Evolutionary conservation across 495 filamentous ascomycete species (phyloP), one percentile per base, ranked within the genome.

Genomic region (Penicillium macrosclerotiorum): DNA sequence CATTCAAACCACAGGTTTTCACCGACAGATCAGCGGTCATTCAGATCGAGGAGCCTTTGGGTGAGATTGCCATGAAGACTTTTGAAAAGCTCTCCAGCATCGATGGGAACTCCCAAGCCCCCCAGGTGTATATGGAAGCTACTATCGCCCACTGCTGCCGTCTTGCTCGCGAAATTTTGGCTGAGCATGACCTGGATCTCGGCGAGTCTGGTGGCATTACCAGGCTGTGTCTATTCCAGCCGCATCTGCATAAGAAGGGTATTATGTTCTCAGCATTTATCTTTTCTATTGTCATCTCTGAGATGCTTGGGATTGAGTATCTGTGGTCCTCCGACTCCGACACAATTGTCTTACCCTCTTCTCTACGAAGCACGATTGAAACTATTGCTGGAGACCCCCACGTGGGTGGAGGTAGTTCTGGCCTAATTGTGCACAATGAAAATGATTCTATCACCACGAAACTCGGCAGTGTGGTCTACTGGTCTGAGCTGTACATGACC

Each of bases 201-300:
- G 59, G 39, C 17, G 35, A 46, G 29, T 17, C 39, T 8, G 54
- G 42, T 19, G 44, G 42, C 1, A 38, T 63, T 20, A 57, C 43
- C 24, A 42, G 42, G 16, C 50, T 66, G 2, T 66, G 63, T 33
- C 38, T 66, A 1, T 64, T 57, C 26, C 60, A 66, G 33, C 63
- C 63, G 11, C 63, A 66, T 47, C 38, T 56, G 33, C 57, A 61
- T 51, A 66, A 66, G 46, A 66, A 64, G 27, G 63, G 47, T 8
- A 60, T 66, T 18, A 66, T 66, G 63, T 66, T 66, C 17, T 60
- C 63, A 5, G 51, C 56, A n/a, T 64, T 66, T 49, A 56, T 66
- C 14, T 64, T 66, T 33, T 57, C 52, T 0, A 52, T 66, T 20
- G 63, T 61, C 6, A 55, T 66, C 12, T 51, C 60, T 16, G 60